Percentiles rank a stretch among this genome's conserved stretches.
These are phyloP conservation scores for Vigna angularis DNA, from an alignment of 306 rosid species.

Conservation along the genomic window DNA sequence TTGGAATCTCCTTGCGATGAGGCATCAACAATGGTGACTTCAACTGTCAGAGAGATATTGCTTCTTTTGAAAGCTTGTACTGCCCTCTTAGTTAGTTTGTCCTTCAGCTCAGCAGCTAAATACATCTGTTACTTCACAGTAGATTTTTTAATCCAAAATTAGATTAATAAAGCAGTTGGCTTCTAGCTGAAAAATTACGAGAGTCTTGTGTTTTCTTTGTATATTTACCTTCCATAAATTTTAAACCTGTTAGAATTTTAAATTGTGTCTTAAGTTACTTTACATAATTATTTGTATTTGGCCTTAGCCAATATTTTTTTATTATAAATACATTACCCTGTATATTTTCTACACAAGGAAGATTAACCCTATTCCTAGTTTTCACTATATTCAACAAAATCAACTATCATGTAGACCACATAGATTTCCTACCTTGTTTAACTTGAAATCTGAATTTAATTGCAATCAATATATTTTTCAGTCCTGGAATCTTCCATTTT, in stretches of 20 bases:
- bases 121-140: not conserved
- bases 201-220: constrained; percentile 1
- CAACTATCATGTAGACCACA: not conserved
- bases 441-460: constrained; percentile 27
- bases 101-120: not conserved
- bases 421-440: not conserved
- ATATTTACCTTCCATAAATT: constrained; percentile 5
- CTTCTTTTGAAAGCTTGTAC: not conserved
- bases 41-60: not conserved
- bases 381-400: too few species aligned
- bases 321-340: too few species aligned
- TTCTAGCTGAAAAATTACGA: not conserved
- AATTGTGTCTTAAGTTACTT: too few species aligned
- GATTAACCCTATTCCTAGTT: too few species aligned
- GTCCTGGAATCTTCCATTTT: not conserved
- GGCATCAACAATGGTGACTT: not conserved
- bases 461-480: constrained; percentile 13
- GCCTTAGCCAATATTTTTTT: too few species aligned
- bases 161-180: constrained; percentile 6
- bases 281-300: too few species aligned
- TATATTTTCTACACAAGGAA: too few species aligned
- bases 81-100: not conserved
- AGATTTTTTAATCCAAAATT: not conserved
- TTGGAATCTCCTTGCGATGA: constrained; percentile 15
- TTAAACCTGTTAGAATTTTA: not conserved